Base-by-base conservation (phyloP, 371 early-diverging fungal genomes). In the Mucor circinelloides region DNA sequence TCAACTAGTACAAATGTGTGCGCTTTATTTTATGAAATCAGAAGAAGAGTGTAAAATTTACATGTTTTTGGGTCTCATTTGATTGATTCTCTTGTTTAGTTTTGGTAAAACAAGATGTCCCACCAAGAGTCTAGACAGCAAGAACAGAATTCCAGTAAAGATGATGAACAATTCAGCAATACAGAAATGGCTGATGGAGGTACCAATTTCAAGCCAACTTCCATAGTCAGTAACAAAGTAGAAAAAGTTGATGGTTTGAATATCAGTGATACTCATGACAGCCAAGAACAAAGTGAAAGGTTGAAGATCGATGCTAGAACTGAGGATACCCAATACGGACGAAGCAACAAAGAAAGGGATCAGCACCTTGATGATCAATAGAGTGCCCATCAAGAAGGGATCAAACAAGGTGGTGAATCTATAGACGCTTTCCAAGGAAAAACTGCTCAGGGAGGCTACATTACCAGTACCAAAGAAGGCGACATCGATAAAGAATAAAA, bases 401-500 rank as follows among this genome's bases (percentile, higher is more conserved):
- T 90, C 81, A 73, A 97, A 98, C 2, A 92, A 81, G 13, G 97
- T 96, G 1, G 93, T 93, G 55, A 98, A 86, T 40, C 97, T 87
- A 74, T 95, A 96, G 23, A 98, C 97, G n/a, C 93, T 90, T 62
- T 89, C 89, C 23, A 98, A 78, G 0, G 92, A 90, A 79, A 98
- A 98, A 34, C 93, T 92, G 50, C 90, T 83, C 60, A 98, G 66
- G 2, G 92, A 91, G 2, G 98, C 98, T 13, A 98, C 89, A 72
- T 98, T 98, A 66, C 97, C 97, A 0, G 97, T 97, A 34, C 97
- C 97, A 82, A 98, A 98, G 82, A 98, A 98, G 5, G 93, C 96
- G 2, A 94, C 90, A 69, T 94, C 91, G 77, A 96, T 90, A 66
- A 96, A 93, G 74, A 95, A 91, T 60, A 97, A 78, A 75, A 96